A percentile compares a stretch with the other conserved stretches of the same genome.
phyloP scores from a whole-genome alignment of 345 rosid genomes.

The Iberis pinnata region DNA sequence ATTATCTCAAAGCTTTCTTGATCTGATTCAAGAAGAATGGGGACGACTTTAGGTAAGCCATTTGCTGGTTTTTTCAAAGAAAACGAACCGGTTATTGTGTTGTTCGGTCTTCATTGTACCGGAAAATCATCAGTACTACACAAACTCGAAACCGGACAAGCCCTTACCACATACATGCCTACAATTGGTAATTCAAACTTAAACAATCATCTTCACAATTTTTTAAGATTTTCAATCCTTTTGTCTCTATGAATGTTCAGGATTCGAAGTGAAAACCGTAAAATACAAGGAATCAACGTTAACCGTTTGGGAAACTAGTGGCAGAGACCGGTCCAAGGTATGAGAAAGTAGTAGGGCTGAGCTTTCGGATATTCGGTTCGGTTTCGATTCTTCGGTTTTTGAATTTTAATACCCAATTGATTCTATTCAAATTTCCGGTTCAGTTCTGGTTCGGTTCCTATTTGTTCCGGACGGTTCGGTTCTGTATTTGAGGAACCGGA shows the following conservation, averaged over 20 bases:
- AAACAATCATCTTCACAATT: not conserved
- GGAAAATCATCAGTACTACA: constrained; percentile 26
- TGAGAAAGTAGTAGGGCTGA: too few species aligned
- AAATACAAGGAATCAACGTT: constrained; percentile 9
- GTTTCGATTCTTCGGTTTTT: too few species aligned
- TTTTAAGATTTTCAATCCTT: not conserved
- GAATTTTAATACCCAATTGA: too few species aligned
- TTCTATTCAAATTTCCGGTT: too few species aligned
- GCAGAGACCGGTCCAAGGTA: too few species aligned
- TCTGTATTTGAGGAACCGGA: too few species aligned
- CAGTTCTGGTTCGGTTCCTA: too few species aligned
- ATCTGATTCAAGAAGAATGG: constrained; percentile 12
- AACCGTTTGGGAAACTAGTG: too few species aligned
- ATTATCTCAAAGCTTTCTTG: not conserved
- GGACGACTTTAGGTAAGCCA: constrained; percentile 16
- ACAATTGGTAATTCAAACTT: constrained; percentile 6
- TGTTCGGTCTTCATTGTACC: constrained; percentile 18
- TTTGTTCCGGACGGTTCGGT: too few species aligned
- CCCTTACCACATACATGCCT: not conserved
- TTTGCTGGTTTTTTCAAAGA: constrained; percentile 13
- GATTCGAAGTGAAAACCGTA: constrained; percentile 4
- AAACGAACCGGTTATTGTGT: constrained; percentile 11
- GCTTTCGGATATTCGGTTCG: too few species aligned
- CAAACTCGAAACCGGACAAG: constrained; percentile 27
- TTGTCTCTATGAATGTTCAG: not conserved